Conservation (phyloP, 805 yeast species). For the Torulaspora maleeae region DNA sequence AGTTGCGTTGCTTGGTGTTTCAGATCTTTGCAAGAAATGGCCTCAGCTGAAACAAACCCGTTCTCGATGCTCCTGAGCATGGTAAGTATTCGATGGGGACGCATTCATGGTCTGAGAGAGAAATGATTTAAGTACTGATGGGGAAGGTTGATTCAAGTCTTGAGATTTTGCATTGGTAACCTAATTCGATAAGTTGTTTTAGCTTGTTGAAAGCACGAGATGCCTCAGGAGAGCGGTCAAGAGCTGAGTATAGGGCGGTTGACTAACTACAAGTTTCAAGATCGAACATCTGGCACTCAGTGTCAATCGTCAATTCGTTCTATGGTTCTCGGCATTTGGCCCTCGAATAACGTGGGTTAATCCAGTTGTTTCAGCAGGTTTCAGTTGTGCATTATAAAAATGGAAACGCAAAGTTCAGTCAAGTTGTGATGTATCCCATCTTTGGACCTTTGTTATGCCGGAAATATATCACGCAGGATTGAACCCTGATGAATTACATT, state of each 20-base stretch:
- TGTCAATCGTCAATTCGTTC: neutral
- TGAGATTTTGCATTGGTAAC: neutral
- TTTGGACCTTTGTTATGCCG: neutral
- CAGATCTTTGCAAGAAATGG: no score
- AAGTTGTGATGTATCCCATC: neutral
- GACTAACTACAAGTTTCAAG: neutral
- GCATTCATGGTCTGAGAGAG: no score
- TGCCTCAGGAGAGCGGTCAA: neutral
- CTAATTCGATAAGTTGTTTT: neutral
- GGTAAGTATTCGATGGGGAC: no score
- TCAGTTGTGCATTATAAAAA: neutral
- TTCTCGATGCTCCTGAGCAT: no score
- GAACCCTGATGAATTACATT: slow-evolving; percentile 7
- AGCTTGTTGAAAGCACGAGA: neutral
- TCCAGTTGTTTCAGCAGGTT: neutral
- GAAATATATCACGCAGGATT: neutral
- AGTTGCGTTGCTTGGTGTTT: no score
- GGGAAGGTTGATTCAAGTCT: neutral
- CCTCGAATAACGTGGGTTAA: neutral
- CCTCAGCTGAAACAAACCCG: no score
- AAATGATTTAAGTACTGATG: neutral
- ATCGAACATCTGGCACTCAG: neutral
- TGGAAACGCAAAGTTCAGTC: neutral
- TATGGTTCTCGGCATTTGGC: neutral
- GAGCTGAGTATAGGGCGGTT: neutral